Conservation (phyloP, 352 stramenopile genomes). For the Globisporangium apiculatum region DNA sequence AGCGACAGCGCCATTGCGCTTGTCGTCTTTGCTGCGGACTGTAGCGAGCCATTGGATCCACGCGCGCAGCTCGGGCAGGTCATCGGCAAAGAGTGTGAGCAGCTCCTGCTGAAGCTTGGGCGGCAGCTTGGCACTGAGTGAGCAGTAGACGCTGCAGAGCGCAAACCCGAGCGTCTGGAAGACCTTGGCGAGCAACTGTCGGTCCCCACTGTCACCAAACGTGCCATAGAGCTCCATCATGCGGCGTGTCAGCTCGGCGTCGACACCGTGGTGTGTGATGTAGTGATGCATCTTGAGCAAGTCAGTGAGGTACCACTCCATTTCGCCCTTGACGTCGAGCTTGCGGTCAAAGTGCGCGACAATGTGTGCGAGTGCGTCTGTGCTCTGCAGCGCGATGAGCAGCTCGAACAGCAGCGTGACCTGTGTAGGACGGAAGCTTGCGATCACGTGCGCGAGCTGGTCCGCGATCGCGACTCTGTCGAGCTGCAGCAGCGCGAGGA, state of each 20-base stretch:
- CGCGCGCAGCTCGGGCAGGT: conserved; percentile 27
- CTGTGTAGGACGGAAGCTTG: conserved; percentile 37
- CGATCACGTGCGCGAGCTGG: conserved; percentile 29
- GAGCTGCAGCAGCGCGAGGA: conserved; percentile 38
- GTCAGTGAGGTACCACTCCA: conserved; percentile 51
- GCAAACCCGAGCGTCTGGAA: conserved; percentile 40
- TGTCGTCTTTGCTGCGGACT: conserved; percentile 5
- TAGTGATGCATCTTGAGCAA: conserved; percentile 53
- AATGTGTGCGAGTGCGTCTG: conserved; percentile 3
- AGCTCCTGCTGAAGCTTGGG: conserved; percentile 48
- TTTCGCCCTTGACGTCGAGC: conserved; percentile 49
- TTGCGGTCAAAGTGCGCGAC: conserved; percentile 43
- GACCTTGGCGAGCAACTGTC: conserved; percentile 38
- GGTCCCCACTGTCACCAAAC: conserved; percentile 35
- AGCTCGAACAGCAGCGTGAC: conserved; percentile 25
- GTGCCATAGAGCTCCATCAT: conserved; percentile 38
- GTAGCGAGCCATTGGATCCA: conserved; percentile 48
- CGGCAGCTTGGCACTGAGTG: conserved; percentile 26
- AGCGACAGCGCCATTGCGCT: conserved; percentile 1
- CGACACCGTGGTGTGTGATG: conserved; percentile 29
- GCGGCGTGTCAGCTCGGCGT: conserved; percentile 11
- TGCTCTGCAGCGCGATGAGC: conserved; percentile 18
- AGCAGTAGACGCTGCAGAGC: conserved; percentile 28
- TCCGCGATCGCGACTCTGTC: conserved; percentile 22
- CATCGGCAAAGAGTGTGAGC: conserved; percentile 41